Base-by-base conservation (phyloP, 2,329 filamentous ascomycete genomes). In the Elsinoe fawcettii region DNA sequence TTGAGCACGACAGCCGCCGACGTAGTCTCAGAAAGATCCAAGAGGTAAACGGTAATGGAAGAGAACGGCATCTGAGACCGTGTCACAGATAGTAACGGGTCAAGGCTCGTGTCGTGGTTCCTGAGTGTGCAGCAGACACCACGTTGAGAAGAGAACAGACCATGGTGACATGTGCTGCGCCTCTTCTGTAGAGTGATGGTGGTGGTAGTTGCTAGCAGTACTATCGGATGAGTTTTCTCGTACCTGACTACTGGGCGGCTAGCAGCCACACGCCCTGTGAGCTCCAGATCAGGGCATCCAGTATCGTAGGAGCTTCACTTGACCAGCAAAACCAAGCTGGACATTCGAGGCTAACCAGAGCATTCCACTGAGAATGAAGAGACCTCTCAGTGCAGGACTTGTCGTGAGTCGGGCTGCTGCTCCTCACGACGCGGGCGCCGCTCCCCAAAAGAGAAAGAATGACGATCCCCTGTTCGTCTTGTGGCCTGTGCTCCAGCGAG, bases 151-250 rank as follows among this genome's bases (percentile, higher is more conserved):
- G 27, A 32, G 25, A 32, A 46, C 22, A 12, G 41, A 46, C 41
- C 41, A 46, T 46, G 41, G 41, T 51, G 46, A 51, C 46, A 51
- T 51, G 46, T 51, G 46, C 46, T 51, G 46, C 46, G 46, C 46
- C 46, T 51, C 46, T 51, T 18, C 23, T 51, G 23, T 51, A 34
- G 25, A 30, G 16, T 20, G 6, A 51, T 22, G 34, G 34, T 37
- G 5, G 34, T 37, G 34, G 11, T n/a, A n/a, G n/a, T n/a, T n/a
- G n/a, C n/a, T n/a, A n/a, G n/a, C n/a, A n/a, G n/a, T 37, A 37
- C 34, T 37, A 37, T 37, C 34, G 34, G 34, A 37, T 37, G 34
- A 37, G 11, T 7, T 6, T 37, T 37, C 25, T 46, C 41, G 46
- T 51, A 18, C 46, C 46, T 51, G 46, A 51, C 46, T 51, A 51